These are phyloP conservation scores for Sarcodon sp. DNA, from an alignment of 768 basidiomycete species.

Conservation along the genomic window DNA sequence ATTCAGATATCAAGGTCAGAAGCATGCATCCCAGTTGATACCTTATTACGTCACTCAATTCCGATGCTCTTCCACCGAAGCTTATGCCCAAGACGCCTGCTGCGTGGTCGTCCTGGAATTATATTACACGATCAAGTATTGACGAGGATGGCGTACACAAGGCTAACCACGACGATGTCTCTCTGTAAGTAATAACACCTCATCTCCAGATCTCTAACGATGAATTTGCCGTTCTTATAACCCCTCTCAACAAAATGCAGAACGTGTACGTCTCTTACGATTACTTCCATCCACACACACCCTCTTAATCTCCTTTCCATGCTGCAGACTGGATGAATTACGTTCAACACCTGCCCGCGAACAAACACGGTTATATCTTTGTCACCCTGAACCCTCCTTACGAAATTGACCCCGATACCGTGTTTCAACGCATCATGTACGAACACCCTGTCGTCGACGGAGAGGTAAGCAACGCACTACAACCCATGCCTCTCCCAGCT, in stretches of 20 bases:
- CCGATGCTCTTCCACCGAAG: slow-evolving; percentile 17
- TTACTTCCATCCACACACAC: neutral
- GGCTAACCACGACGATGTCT: slow-evolving; percentile 43
- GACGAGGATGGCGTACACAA: slow-evolving; percentile 22
- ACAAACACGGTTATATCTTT: slow-evolving; percentile 45
- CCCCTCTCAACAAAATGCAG: slow-evolving; percentile 13
- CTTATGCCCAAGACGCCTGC: slow-evolving; percentile 49
- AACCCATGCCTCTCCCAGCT: neutral
- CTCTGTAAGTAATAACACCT: slow-evolving; percentile 33
- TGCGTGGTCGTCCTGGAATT: slow-evolving; percentile 78
- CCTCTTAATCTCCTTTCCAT: neutral
- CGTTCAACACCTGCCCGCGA: slow-evolving; percentile 51
- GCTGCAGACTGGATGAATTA: slow-evolving; percentile 61
- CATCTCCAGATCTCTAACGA: neutral
- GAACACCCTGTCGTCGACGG: slow-evolving; percentile 56
- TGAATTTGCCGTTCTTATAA: neutral
- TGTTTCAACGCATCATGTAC: slow-evolving; percentile 25
- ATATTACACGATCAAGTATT: slow-evolving; percentile 38
- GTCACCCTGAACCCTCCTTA: slow-evolving; percentile 67
- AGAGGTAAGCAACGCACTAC: slow-evolving; percentile 20
- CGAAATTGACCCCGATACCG: slow-evolving; percentile 32
- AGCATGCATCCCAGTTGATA: neutral
- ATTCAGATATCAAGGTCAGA: slow-evolving; percentile 47
- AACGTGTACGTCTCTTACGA: slow-evolving; percentile 24
- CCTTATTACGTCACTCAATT: neutral